Evolutionary conservation across 345 rosid genomes (phyloP).

Genomic region (Lumnitzera racemosa): DNA sequence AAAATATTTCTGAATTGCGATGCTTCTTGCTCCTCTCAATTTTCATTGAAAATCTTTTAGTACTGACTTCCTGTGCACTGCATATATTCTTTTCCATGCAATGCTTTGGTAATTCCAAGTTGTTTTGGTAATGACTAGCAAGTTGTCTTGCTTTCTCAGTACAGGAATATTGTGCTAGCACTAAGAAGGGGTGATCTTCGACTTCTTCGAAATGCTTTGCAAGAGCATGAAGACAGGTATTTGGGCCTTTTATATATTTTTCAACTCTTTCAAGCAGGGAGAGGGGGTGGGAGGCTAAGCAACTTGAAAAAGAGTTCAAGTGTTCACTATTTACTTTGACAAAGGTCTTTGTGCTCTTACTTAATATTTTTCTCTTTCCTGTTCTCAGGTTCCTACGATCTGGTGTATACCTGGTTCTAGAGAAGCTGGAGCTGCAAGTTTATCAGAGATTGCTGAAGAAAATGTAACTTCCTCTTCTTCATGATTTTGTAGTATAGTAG

Average conservation of each 20-base stretch:
- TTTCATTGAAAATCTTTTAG: no score
- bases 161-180: slow-evolving; percentile 61
- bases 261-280: background rate
- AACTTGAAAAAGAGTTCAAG: no score
- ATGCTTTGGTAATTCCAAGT: no score
- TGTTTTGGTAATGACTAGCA: slow-evolving; percentile 2
- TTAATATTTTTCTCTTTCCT: background rate
- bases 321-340: no score
- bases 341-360: background rate
- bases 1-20: background rate
- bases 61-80: no score
- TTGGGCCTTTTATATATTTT: slow-evolving; percentile 8
- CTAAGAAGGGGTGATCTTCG: slow-evolving; percentile 79
- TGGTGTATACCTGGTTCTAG: slow-evolving; percentile 90
- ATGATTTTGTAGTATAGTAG: background rate
- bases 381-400: slow-evolving; percentile 73
- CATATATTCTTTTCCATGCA: no score
- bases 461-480: slow-evolving; percentile 43
- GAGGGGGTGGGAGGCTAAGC: no score
- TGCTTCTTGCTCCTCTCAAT: background rate
- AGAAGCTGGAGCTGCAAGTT: slow-evolving; percentile 97
- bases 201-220: slow-evolving; percentile 79
- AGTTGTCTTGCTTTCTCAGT: slow-evolving; percentile 37
- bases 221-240: slow-evolving; percentile 82
- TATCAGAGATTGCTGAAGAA: slow-evolving; percentile 88